Conservation (phyloP, 768 basidiomycete species). For the Lepiota brunneoincarnata region DNA sequence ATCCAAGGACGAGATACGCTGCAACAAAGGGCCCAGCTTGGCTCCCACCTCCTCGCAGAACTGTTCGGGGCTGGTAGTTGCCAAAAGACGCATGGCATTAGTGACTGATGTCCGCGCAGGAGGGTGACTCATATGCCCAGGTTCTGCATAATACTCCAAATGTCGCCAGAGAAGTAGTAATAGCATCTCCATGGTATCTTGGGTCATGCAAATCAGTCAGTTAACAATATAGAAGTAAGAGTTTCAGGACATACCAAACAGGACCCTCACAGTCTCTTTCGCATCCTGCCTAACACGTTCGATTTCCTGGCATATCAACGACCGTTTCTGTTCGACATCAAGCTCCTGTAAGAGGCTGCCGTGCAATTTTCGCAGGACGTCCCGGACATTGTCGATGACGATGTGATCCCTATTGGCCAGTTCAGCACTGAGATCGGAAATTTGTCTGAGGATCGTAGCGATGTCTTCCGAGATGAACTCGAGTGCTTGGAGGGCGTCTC, state of each 20-base stretch:
- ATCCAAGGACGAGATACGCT: constrained; percentile 51
- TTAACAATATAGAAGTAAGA: neutral
- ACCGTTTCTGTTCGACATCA: constrained; percentile 66
- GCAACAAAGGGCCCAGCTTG: constrained; percentile 53
- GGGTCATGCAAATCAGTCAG: neutral
- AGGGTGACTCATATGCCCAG: constrained; percentile 26
- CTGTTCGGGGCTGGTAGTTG: constrained; percentile 52
- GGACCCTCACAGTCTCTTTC: constrained; percentile 46
- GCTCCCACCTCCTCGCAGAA: constrained; percentile 58
- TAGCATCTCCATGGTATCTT: constrained; percentile 75
- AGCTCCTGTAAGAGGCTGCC: constrained; percentile 60
- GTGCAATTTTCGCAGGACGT: constrained; percentile 56
- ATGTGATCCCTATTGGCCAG: constrained; percentile 71
- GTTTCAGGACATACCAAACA: constrained; percentile 46
- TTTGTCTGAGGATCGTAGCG: constrained; percentile 57
- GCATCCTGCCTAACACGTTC: constrained; percentile 37
- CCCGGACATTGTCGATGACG: constrained; percentile 65
- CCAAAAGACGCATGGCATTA: constrained; percentile 53
- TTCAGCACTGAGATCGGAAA: constrained; percentile 66
- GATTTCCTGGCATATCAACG: constrained; percentile 63
- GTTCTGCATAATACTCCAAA: constrained; percentile 58
- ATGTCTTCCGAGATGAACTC: constrained; percentile 63
- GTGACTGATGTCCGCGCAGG: constrained; percentile 38
- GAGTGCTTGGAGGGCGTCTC: constrained; percentile 69
- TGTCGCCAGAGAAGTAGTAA: constrained; percentile 83